Evolutionary conservation across 2,329 filamentous ascomycete species (phyloP).

Genomic region (Calcarisporium arbuscula): DNA sequence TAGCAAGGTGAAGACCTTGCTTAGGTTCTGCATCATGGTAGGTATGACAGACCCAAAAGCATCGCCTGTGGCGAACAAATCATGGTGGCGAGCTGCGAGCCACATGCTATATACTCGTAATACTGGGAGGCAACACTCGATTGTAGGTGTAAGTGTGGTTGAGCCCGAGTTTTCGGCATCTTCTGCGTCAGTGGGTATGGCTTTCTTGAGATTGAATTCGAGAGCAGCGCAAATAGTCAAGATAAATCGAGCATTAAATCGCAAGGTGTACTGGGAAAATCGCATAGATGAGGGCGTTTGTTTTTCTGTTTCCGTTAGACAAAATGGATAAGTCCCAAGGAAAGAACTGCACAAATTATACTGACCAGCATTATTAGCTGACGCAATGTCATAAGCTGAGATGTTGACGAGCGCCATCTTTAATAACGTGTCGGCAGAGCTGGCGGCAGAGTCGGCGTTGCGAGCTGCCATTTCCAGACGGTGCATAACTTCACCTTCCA

Average conservation of each 20-base stretch:
- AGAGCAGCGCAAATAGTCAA: constrained; percentile 65
- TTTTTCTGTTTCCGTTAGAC: constrained; percentile 30
- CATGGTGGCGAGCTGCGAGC: constrained; percentile 40
- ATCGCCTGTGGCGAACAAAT: constrained; percentile 39
- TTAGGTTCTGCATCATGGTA: constrained; percentile 40
- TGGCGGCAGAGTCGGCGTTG: constrained; percentile 56
- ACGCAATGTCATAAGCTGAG: constrained; percentile 69
- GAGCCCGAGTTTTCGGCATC: constrained; percentile 15
- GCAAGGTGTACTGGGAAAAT: constrained; percentile 60
- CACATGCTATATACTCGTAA: constrained; percentile 49
- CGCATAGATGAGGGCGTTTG: constrained; percentile 37
- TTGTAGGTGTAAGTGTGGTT: constrained; percentile 26
- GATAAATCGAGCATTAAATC: constrained; percentile 74
- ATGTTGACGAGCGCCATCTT: constrained; percentile 85
- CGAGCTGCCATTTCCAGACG: constrained; percentile 70
- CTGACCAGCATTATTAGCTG: constrained; percentile 26
- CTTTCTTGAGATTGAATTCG: constrained; percentile 54
- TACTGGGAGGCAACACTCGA: constrained; percentile 42
- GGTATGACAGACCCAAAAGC: constrained; percentile 39
- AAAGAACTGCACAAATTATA: no score
- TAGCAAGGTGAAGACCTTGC: constrained; percentile 42
- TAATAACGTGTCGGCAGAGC: constrained; percentile 58
- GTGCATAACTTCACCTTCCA: constrained; percentile 80
- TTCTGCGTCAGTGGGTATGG: constrained; percentile 12
- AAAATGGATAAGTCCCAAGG: no score